Evolutionary conservation across 371 early-diverging fungal species (phyloP).

Genomic region (Mortierella sp.): DNA sequence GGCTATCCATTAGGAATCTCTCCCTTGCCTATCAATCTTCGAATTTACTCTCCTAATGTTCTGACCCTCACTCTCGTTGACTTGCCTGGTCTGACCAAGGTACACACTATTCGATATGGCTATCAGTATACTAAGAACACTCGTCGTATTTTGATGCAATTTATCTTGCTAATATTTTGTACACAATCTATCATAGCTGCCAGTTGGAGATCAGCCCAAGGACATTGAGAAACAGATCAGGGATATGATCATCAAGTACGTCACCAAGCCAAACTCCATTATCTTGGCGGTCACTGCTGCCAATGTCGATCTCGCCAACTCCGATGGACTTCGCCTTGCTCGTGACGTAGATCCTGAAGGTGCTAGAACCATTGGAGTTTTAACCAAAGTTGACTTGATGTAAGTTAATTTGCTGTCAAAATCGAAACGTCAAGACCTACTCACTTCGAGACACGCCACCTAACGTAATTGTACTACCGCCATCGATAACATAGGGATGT

Average conservation of each 20-base stretch:
- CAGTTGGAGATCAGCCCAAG: constrained; percentile 98
- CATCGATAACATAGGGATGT: constrained; percentile 74
- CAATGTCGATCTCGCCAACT: constrained; percentile 99
- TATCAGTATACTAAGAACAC: too few relatives aligned
- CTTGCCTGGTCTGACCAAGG: constrained; percentile 98
- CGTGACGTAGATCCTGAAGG: constrained; percentile 99
- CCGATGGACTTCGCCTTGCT: constrained; percentile 97
- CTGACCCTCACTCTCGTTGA: constrained; percentile 98
- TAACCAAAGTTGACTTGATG: constrained; percentile 99
- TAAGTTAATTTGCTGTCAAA: constrained; percentile 21
- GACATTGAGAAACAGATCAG: constrained; percentile 98
- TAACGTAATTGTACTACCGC: too few relatives aligned
- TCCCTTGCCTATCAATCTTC: constrained; percentile 95
- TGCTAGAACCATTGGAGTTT: constrained; percentile 97
- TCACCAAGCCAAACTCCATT: constrained; percentile 95
- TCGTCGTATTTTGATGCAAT: too few relatives aligned
- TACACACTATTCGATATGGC: too few relatives aligned
- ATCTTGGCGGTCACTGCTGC: constrained; percentile 98
- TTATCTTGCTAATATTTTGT: too few relatives aligned
- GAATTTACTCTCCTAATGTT: constrained; percentile 95
- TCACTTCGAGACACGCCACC: too few relatives aligned
- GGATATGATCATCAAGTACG: constrained; percentile 97
- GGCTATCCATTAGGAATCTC: constrained; percentile 75
- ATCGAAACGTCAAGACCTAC: background rate
- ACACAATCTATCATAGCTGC: constrained; percentile 77